These are phyloP conservation scores for Pseudogymnoascus sp. DNA, from an alignment of 2,329 filamentous ascomycete species.

Conservation along the genomic window DNA sequence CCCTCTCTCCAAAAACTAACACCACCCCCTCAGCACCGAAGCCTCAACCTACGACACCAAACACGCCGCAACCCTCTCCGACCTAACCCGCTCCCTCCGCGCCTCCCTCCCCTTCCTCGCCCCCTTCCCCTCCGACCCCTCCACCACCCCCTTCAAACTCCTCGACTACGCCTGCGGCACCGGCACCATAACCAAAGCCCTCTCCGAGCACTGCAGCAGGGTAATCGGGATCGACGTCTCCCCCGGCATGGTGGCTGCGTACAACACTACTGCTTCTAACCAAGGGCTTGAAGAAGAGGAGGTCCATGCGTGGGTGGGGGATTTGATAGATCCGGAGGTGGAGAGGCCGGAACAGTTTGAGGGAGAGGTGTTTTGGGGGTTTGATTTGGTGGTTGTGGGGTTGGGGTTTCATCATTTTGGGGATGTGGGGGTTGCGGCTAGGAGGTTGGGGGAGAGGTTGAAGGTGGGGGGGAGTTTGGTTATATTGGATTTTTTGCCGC, in stretches of 20 bases:
- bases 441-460: constrained; percentile 51
- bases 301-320: constrained; percentile 48
- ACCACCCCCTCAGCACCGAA: constrained; percentile 31
- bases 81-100: constrained; percentile 29
- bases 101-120: neutral
- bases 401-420: constrained; percentile 60
- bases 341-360: constrained; percentile 46
- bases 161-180: constrained; percentile 73
- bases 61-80: constrained; percentile 43
- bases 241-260: constrained; percentile 58
- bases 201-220: constrained; percentile 53
- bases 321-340: constrained; percentile 42
- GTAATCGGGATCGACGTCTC: constrained; percentile 63
- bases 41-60: constrained; percentile 48
- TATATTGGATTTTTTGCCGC: constrained; percentile 58
- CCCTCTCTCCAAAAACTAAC: neutral
- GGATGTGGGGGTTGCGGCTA: constrained; percentile 51
- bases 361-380: constrained; percentile 54
- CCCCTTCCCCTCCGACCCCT: neutral
- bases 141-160: constrained; percentile 35
- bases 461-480: constrained; percentile 57
- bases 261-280: constrained; percentile 51
- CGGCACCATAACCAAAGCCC: constrained; percentile 40
- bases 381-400: constrained; percentile 58
- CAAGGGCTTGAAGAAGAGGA: constrained; percentile 43